Evolutionary conservation across 2,329 filamentous ascomycete genomes (phyloP).

Genomic region (Beauveria rudraprayagi): DNA sequence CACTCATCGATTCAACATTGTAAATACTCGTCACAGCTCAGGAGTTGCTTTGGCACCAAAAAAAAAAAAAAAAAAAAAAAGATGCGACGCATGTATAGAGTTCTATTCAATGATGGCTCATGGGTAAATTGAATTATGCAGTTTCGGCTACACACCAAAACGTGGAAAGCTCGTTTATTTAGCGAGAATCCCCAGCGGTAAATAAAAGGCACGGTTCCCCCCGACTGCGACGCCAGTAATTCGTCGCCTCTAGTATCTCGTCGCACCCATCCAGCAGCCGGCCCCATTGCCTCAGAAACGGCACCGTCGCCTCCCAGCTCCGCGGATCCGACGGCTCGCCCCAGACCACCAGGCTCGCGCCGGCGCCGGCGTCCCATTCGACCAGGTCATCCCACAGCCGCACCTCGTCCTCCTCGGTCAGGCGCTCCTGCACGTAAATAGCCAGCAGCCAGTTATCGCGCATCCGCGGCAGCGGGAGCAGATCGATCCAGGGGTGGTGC

Average conservation of each 20-base stretch:
- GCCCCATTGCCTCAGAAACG: constrained; percentile 37
- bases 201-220: not conserved
- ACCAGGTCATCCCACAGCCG: not conserved
- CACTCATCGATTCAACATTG: no score
- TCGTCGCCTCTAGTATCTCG: constrained; percentile 28
- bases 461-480: constrained; percentile 26
- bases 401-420: not conserved
- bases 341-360: constrained; percentile 32
- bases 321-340: constrained; percentile 35
- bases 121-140: no score
- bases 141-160: no score
- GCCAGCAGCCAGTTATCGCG: constrained; percentile 25
- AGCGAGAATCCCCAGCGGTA: no score
- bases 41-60: no score
- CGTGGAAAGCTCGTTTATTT: no score
- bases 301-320: constrained; percentile 40
- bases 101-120: no score
- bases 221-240: constrained; percentile 20
- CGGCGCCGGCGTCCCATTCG: not conserved
- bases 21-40: no score
- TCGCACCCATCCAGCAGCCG: constrained; percentile 28
- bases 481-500: constrained; percentile 30
- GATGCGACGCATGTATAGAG: no score
- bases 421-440: not conserved
- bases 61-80: no score